phyloP scores from a whole-genome alignment of 345 rosid genomes.

The Eutrema heterophyllum region DNA sequence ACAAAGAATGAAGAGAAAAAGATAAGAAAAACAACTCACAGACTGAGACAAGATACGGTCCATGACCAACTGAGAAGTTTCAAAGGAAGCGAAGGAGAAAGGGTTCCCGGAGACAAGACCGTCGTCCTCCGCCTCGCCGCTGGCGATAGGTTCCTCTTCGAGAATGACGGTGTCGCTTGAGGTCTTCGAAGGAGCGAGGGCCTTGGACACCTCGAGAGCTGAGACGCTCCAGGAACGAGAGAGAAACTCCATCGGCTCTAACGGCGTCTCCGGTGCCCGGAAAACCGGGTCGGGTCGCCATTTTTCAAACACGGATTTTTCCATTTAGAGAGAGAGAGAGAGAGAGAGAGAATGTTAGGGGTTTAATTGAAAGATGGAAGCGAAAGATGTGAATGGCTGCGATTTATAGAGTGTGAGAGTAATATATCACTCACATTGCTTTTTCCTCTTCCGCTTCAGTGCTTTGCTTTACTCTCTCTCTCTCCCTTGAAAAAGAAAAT shows the following conservation, averaged over 20 bases:
- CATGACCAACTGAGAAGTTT: conserved; percentile 85
- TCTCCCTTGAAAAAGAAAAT: neutral
- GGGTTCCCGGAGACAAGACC: conserved; percentile 62
- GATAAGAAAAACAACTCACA: conserved; percentile 45
- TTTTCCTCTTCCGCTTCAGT: neutral
- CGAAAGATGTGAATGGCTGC: conserved; percentile 15
- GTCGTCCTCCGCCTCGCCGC: conserved; percentile 49
- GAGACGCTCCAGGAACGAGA: conserved; percentile 97
- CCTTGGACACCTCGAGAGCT: conserved; percentile 68
- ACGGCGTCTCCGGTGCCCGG: conserved; percentile 85
- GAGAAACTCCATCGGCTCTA: conserved; percentile 89
- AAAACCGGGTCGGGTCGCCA: conserved; percentile 53
- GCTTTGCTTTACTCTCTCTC: neutral
- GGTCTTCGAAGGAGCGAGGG: conserved; percentile 40
- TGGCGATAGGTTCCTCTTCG: conserved; percentile 38
- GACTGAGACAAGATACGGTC: conserved; percentile 91
- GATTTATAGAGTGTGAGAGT: conserved; percentile 10
- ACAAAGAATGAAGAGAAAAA: neutral
- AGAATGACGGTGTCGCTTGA: conserved; percentile 36
- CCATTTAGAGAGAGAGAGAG: conserved; percentile 34
- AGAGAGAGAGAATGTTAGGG: neutral
- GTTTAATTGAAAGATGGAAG: neutral
- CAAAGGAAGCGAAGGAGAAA: conserved; percentile 77
- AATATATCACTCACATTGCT: neutral
- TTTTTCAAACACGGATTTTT: conserved; percentile 38